Evolutionary conservation across 306 rosid species (phyloP).

Genomic region (Prunus davidiana): DNA sequence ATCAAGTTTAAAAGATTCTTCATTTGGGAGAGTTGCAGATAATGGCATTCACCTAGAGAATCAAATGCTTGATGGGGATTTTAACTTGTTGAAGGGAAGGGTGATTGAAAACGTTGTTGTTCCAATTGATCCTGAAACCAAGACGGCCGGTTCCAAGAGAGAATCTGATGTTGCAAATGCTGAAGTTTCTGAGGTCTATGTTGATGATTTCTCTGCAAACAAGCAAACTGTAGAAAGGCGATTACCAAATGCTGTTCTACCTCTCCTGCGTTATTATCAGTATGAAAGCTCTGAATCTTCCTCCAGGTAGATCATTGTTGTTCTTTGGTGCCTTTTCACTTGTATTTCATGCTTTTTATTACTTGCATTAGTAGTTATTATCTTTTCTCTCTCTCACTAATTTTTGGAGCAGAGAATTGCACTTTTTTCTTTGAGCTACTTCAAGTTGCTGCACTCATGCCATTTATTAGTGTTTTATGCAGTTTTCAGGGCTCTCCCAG

Average conservation of each 20-base stretch:
- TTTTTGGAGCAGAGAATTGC: neutral
- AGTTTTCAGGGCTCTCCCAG: slow-evolving; percentile 97
- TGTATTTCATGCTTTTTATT: neutral
- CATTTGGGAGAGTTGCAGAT: slow-evolving; percentile 26
- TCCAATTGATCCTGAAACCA: slow-evolving; percentile 45
- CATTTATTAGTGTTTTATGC: slow-evolving; percentile 30
- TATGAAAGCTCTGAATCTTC: slow-evolving; percentile 99
- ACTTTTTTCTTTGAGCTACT: neutral
- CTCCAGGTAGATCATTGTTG: slow-evolving; percentile 64
- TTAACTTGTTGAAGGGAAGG: slow-evolving; percentile 32
- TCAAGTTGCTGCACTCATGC: neutral
- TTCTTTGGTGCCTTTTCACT: slow-evolving; percentile 15
- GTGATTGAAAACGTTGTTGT: slow-evolving; percentile 29
- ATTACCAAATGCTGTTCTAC: slow-evolving; percentile 75
- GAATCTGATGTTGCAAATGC: slow-evolving; percentile 40
- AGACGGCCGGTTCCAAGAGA: slow-evolving; percentile 30
- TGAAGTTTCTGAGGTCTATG: slow-evolving; percentile 53
- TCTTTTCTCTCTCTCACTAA: neutral
- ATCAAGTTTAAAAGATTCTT: slow-evolving; percentile 29
- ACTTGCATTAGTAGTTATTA: too few relatives aligned
- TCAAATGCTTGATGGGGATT: slow-evolving; percentile 38
- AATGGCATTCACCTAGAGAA: slow-evolving; percentile 32
- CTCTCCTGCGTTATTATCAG: slow-evolving; percentile 79
- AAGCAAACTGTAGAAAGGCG: slow-evolving; percentile 69
- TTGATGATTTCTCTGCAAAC: slow-evolving; percentile 51